Percentiles rank a stretch among this genome's conserved stretches.
Conservation (phyloP, 768 basidiomycete species). For the Phlebiopsis flavidoalba region DNA sequence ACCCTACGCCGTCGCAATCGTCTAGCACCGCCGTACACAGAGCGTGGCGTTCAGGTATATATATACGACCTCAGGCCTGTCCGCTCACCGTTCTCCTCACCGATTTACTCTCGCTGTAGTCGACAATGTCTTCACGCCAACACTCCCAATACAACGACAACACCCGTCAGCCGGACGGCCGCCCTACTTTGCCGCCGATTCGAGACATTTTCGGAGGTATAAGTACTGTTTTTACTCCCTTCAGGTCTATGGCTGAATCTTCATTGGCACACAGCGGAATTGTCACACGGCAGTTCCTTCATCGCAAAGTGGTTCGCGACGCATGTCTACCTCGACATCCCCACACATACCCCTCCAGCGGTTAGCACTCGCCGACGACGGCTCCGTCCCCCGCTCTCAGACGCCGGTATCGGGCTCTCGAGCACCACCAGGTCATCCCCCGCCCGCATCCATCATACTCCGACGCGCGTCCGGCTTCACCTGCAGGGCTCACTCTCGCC, state of each 20-base stretch:
- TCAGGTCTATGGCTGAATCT: background rate
- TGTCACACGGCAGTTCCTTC: slow-evolving; percentile 22
- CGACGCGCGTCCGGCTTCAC: slow-evolving; percentile 5
- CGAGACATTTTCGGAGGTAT: slow-evolving; percentile 64
- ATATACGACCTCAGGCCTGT: slow-evolving; percentile 1
- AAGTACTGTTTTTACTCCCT: background rate
- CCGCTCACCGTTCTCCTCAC: slow-evolving; percentile 6
- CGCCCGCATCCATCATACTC: slow-evolving; percentile 8
- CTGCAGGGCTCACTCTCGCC: slow-evolving; percentile 14
- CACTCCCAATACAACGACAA: slow-evolving; percentile 15
- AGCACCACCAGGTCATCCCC: slow-evolving; percentile 1
- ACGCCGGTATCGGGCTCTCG: slow-evolving; percentile 9
- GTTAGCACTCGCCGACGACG: slow-evolving; percentile 20
- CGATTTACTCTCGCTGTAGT: background rate
- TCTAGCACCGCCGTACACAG: slow-evolving; percentile 1
- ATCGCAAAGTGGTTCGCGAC: slow-evolving; percentile 14
- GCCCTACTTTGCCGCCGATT: slow-evolving; percentile 67
- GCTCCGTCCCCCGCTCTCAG: slow-evolving; percentile 8
- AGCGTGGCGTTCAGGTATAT: slow-evolving; percentile 2
- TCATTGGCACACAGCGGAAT: slow-evolving; percentile 15
- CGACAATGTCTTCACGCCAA: slow-evolving; percentile 21
- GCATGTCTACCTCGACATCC: slow-evolving; percentile 14
- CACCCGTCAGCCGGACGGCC: slow-evolving; percentile 25
- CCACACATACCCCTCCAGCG: slow-evolving; percentile 19
- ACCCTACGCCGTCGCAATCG: background rate